These are phyloP conservation scores for Arachis monticola DNA, from an alignment of 331 rosid species.

Conservation along the genomic window DNA sequence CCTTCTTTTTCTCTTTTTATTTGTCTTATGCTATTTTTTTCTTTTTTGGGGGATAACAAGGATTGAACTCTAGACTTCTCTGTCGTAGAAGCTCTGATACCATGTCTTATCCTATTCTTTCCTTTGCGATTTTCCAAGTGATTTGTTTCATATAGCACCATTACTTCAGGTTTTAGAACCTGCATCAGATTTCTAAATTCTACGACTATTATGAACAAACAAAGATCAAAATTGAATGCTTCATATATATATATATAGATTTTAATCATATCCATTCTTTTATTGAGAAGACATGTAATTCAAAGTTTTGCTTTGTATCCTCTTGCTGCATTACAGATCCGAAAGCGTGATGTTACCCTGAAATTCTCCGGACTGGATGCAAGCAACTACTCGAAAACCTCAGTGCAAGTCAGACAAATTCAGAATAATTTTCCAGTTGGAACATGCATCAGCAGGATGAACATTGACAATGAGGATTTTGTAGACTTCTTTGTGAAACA, in stretches of 20 bases:
- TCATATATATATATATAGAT: too few relatives aligned
- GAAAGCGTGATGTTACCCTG: conserved; percentile 72
- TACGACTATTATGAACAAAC: conserved; percentile 9
- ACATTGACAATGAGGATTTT: conserved; percentile 89
- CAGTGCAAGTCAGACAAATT: conserved; percentile 69
- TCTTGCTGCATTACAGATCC: conserved; percentile 57
- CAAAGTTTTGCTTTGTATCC: neutral
- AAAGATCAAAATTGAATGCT: too few relatives aligned
- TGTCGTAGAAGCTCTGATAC: too few relatives aligned
- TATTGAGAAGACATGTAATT: conserved; percentile 17
- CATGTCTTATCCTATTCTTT: neutral
- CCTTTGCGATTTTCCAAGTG: neutral
- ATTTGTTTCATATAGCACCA: neutral
- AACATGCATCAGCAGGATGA: conserved; percentile 72
- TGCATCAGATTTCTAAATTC: neutral
- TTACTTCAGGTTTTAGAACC: neutral
- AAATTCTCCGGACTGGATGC: conserved; percentile 72
- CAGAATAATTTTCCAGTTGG: conserved; percentile 77
- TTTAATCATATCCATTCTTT: conserved; percentile 20
- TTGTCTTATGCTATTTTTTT: too few relatives aligned
- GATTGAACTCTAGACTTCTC: too few relatives aligned
- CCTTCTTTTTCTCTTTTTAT: too few relatives aligned
- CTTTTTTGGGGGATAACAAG: too few relatives aligned
- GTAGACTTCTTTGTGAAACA: conserved; percentile 67
- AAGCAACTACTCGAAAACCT: conserved; percentile 43